Conservation (phyloP, 164 flowering plant species). For the Warburgia ugandensis region DNA sequence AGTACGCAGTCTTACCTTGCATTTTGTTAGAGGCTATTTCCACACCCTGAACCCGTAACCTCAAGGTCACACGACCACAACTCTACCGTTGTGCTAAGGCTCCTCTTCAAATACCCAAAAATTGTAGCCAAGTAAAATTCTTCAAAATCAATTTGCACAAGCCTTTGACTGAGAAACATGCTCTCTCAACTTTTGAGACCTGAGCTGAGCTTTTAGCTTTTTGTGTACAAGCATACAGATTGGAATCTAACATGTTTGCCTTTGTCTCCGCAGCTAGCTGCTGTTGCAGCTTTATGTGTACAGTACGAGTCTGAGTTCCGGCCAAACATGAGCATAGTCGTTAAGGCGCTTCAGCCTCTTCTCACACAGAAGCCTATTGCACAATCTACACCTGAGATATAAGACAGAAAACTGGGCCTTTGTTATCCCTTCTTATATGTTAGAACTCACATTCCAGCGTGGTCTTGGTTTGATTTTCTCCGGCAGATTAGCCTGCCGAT, state of each 20-base stretch:
- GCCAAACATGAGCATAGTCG: slow-evolving; percentile 74
- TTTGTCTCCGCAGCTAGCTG: slow-evolving; percentile 52
- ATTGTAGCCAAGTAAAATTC: too few species aligned
- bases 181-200: not conserved
- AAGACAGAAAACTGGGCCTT: not conserved
- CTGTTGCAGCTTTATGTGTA: slow-evolving; percentile 77
- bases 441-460: too few species aligned
- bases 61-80: too few species aligned
- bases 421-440: too few species aligned
- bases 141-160: too few species aligned
- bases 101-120: too few species aligned
- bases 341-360: slow-evolving; percentile 68
- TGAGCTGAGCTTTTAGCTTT: not conserved
- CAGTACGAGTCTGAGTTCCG: slow-evolving; percentile 79
- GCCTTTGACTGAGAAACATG: too few species aligned
- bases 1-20: too few species aligned
- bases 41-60: too few species aligned
- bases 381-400: slow-evolving; percentile 13
- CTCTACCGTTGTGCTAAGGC: too few species aligned
- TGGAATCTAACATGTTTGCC: not conserved
- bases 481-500: not conserved
- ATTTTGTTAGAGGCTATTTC: too few species aligned
- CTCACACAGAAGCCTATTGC: slow-evolving; percentile 29
- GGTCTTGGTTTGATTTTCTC: slow-evolving; percentile 2
- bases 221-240: not conserved